These are phyloP conservation scores for Skeletonema grethae DNA, from an alignment of 108 stramenopile species.

Conservation along the genomic window DNA sequence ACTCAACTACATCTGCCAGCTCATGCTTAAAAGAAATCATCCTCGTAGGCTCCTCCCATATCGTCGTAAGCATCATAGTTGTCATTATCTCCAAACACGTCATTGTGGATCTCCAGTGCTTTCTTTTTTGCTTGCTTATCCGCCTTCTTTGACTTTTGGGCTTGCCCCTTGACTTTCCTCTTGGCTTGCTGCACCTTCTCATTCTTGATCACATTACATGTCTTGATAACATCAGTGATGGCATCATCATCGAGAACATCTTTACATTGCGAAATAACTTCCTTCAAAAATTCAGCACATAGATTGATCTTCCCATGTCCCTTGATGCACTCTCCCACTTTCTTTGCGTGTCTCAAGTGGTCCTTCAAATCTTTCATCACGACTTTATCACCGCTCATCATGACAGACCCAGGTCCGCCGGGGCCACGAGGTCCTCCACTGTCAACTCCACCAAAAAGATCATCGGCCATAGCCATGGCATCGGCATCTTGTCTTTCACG, in stretches of 20 bases:
- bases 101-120: constrained; percentile 70
- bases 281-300: constrained; percentile 78
- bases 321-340: constrained; percentile 76
- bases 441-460: constrained; percentile 84
- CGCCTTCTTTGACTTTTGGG: constrained; percentile 85
- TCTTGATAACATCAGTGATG: constrained; percentile 87
- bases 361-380: constrained; percentile 87
- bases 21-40: constrained; percentile 82
- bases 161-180: constrained; percentile 88
- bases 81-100: constrained; percentile 88
- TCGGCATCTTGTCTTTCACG: constrained; percentile 76
- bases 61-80: constrained; percentile 86
- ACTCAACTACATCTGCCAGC: background rate
- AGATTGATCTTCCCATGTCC: constrained; percentile 84
- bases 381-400: constrained; percentile 69
- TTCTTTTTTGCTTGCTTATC: constrained; percentile 84
- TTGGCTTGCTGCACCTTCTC: constrained; percentile 88
- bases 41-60: constrained; percentile 84
- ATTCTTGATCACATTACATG: constrained; percentile 91
- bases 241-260: constrained; percentile 86
- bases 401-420: constrained; percentile 17
- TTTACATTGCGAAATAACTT: constrained; percentile 79
- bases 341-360: constrained; percentile 88
- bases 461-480: constrained; percentile 80
- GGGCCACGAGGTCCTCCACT: constrained; percentile 16